phyloP scores from a whole-genome alignment of 352 stramenopile genomes.

The Phytophthora uliginosa region DNA sequence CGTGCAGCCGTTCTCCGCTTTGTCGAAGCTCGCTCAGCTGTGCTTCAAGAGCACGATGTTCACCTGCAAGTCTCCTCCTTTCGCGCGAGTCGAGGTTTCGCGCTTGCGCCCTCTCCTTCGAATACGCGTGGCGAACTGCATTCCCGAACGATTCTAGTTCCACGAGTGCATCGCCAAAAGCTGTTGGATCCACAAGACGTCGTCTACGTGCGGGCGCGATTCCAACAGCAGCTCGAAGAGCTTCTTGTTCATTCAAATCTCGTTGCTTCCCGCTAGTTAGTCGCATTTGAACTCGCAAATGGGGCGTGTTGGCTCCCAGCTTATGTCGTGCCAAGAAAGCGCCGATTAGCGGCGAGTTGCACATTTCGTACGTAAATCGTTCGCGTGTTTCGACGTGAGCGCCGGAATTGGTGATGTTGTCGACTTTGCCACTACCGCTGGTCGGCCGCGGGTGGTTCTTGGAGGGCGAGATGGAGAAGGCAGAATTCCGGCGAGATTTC shows the following conservation, averaged over 20 bases:
- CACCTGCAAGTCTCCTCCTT: constrained; percentile 32
- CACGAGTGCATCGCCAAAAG: constrained; percentile 58
- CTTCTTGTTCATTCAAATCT: constrained; percentile 55
- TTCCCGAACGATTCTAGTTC: constrained; percentile 73
- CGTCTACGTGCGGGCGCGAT: constrained; percentile 47
- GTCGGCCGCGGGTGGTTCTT: constrained; percentile 8
- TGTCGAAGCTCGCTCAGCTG: constrained; percentile 53
- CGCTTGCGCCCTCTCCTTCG: constrained; percentile 52
- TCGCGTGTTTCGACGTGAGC: constrained; percentile 56
- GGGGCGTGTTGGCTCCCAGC: constrained; percentile 54
- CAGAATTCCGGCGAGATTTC: constrained; percentile 23
- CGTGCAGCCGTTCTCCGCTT: constrained; percentile 53
- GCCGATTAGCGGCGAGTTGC: constrained; percentile 71
- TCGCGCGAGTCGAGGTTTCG: constrained; percentile 47
- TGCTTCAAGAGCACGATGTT: constrained; percentile 49
- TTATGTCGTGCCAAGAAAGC: constrained; percentile 65
- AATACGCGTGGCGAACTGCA: constrained; percentile 55
- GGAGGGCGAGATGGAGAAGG: constrained; percentile 29
- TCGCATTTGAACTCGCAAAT: constrained; percentile 64
- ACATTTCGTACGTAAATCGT: constrained; percentile 68
- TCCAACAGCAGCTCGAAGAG: constrained; percentile 46
- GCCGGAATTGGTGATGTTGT: not conserved
- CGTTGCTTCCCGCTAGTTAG: constrained; percentile 63
- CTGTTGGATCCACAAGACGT: constrained; percentile 56
- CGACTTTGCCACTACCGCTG: not conserved